Conservation (phyloP, 352 stramenopile species). For the Phytophthora tubulina region DNA sequence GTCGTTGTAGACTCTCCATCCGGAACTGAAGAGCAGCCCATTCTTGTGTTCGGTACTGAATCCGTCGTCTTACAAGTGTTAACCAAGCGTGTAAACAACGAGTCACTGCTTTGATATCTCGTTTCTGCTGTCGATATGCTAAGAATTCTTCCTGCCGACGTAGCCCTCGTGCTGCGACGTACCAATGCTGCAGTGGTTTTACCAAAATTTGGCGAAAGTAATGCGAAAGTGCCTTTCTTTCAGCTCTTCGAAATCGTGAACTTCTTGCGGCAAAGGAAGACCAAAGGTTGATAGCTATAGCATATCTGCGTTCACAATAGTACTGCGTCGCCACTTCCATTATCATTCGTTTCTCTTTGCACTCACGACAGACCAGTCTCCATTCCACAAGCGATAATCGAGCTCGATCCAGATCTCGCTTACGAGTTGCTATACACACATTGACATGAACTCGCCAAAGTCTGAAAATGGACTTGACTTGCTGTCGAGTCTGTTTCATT, state of each 20-base stretch:
- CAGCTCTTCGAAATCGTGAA: not conserved
- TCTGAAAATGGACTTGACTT: slow-evolving; percentile 26
- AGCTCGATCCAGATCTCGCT: slow-evolving; percentile 5
- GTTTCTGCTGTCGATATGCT: slow-evolving; percentile 16
- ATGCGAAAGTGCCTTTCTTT: slow-evolving; percentile 38
- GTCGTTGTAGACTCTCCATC: slow-evolving; percentile 14
- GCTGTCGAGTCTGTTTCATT: slow-evolving; percentile 41
- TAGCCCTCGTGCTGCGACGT: slow-evolving; percentile 21
- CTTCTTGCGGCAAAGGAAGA: slow-evolving; percentile 4
- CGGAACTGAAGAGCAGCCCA: slow-evolving; percentile 30
- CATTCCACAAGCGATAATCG: slow-evolving; percentile 25
- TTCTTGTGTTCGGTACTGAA: slow-evolving; percentile 9
- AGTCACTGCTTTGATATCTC: slow-evolving; percentile 1
- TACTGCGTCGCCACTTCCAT: slow-evolving; percentile 28
- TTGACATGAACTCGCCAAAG: slow-evolving; percentile 26
- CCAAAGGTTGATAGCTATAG: slow-evolving; percentile 27
- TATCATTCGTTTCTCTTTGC: slow-evolving; percentile 3
- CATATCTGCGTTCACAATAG: slow-evolving; percentile 30
- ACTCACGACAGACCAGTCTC: slow-evolving; percentile 18
- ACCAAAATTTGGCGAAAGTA: slow-evolving; percentile 42
- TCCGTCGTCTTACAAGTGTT: not conserved
- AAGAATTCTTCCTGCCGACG: slow-evolving; percentile 34
- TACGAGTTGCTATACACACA: slow-evolving; percentile 18
- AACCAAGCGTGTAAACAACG: slow-evolving; percentile 26
- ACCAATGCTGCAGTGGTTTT: slow-evolving; percentile 42